Base-by-base conservation (phyloP, 352 stramenopile genomes). In the Halophytophthora polymorphica region DNA sequence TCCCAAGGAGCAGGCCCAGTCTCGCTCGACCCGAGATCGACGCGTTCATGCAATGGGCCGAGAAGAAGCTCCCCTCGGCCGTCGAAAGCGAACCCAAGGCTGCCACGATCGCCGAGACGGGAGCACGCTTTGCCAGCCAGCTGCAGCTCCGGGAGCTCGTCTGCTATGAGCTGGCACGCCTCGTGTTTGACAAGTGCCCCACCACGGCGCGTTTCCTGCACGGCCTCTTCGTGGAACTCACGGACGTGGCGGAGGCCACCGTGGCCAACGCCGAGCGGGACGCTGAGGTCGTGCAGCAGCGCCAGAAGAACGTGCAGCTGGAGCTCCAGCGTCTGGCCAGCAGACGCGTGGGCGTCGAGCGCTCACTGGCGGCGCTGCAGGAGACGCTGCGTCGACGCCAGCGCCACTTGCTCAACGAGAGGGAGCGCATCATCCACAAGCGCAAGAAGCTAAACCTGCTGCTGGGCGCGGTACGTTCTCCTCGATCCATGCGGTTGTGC, bases 181-280 rank as follows among this genome's bases (percentile, higher is more conserved):
- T 84, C 12, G 43, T 84, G 12, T 84, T 82, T n/a, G 70, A 82
- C 56, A 74, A 76, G 33, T 84, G 67, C 35, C 73, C 73, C n/a
- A 82, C 73, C 3, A 81, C 73, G 2, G 58, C 70, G 10, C 69
- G 67, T 6, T 75, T 84, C 23, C 50, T 84, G 6, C 72, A 80
- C 31, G 70, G 73, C 1, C 52, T 84, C 18, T 76, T 77, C 22
- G 41, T 73, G 3, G 64, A 77, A 42, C 48, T 82, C 34, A 33
- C 65, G 3, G 56, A 61, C 15, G 56, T 71, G 6, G 47, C 62
- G 14, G 22, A 57, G n/a, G 52, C 51, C 12, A 66, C 67, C 0
- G 50, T 78, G 7, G 50, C 58, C 3, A 58, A 53, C 14, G 67
- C 70, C 1, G 60, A 76, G n/a, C 61, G 67, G 17, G 69, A 81